phyloP scores from a whole-genome alignment of 1,284 basidiomycete species.

The Lignosus rhinocerotis region DNA sequence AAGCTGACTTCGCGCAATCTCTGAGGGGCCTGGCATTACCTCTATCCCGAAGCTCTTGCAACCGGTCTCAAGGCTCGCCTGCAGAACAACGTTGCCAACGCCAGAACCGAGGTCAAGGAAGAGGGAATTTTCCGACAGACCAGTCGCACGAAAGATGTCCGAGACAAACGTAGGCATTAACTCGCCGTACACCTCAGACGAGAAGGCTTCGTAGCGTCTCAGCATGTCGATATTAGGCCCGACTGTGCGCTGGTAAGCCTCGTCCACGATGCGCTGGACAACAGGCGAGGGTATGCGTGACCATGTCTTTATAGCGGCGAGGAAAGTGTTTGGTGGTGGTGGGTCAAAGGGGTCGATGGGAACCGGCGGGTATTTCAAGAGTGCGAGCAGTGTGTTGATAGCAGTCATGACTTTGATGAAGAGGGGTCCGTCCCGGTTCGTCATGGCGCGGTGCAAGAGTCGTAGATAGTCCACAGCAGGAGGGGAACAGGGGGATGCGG shows the following conservation, averaged over 20 bases:
- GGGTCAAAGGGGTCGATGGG: constrained; percentile 48
- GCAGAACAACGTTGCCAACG: constrained; percentile 76
- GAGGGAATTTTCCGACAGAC: constrained; percentile 58
- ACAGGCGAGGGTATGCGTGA: constrained; percentile 55
- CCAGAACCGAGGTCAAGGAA: constrained; percentile 80
- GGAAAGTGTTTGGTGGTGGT: constrained; percentile 48
- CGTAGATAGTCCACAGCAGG: constrained; percentile 51
- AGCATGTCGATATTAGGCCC: constrained; percentile 68
- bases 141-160: constrained; percentile 60
- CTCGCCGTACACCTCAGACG: constrained; percentile 76
- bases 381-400: constrained; percentile 59
- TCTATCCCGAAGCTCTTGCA: constrained; percentile 76
- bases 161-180: constrained; percentile 69
- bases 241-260: constrained; percentile 78
- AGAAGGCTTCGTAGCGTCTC: constrained; percentile 71
- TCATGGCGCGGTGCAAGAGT: constrained; percentile 62
- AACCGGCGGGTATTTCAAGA: constrained; percentile 62
- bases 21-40: constrained; percentile 58
- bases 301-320: constrained; percentile 50
- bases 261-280: constrained; percentile 69
- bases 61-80: constrained; percentile 73
- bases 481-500: constrained; percentile 25
- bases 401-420: constrained; percentile 59
- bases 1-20: constrained; percentile 61
- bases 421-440: constrained; percentile 64